Base-by-base conservation (phyloP, 768 basidiomycete species). In the Termitomyces sp. region DNA sequence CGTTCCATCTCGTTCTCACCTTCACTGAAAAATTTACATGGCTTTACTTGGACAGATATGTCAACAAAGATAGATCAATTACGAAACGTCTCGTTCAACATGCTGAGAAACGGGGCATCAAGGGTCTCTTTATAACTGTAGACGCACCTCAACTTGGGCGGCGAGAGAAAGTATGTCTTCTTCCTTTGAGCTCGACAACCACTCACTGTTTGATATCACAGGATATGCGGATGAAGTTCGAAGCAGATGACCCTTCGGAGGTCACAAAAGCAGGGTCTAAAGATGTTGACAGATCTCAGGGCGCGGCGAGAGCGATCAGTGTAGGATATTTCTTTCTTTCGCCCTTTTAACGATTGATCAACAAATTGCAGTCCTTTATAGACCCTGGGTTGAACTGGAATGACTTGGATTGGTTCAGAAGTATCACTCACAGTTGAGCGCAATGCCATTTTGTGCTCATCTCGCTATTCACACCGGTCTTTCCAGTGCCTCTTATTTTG, bases 151-250 rank as follows among this genome's bases (percentile, higher is more conserved):
- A 97, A 64, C 85, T 98, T 10, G 96, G 96, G 45, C 83, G 94
- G 13, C 82, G 95, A 58, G 94, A 96, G 70, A 94, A 95, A 74
- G 84, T 75, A 55, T 44, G 9, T 39, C 20, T 28, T 24, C 20
- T 22, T 33, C 20, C 44, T 15, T 45, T 45, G 3, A 36, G 29
- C 5, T 15, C 18, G 6, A 8, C 8, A 39, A 36, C 26, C 10
- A n/a, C 4, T 51, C n/a, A 31, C 33, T 3, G 1, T 53, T 18
- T 15, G 0, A 26, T 48, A 15, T 16, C 28, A 5, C 39, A 77
- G 85, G 96, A 98, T 67, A 98, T 98, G 94, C 81, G 96, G 26
- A 90, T 90, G 85, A 96, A 94, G 68, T 98, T 98, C 60, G 92
- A 90, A 39, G 93, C 89, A 2, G 88, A 87, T 34, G 85, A 85